A percentile compares a stretch with the other conserved stretches of the same genome.
Evolutionary conservation across 345 rosid genomes (phyloP).

Genomic region (Sisymbrium irio): DNA sequence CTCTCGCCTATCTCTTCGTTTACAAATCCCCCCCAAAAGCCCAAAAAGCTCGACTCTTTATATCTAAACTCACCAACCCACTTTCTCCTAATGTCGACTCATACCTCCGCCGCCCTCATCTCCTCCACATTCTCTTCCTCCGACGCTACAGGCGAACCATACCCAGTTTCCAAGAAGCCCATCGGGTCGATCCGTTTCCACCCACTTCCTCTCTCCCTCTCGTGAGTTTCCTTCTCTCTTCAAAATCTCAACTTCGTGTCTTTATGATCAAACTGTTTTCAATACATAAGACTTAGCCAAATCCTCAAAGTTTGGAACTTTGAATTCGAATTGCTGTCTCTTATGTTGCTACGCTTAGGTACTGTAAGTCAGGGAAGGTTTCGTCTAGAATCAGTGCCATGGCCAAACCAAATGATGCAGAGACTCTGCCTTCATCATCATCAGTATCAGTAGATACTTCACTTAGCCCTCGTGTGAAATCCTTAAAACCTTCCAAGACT

Average conservation of each 20-base stretch:
- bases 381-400: conserved; percentile 40
- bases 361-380: conserved; percentile 23
- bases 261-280: not conserved
- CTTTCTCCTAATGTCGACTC: conserved; percentile 32
- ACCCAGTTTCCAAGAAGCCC: conserved; percentile 16
- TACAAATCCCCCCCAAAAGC: conserved; percentile 17
- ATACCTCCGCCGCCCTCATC: conserved; percentile 23
- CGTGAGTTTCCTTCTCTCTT: conserved; percentile 20
- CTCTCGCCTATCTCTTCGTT: conserved; percentile 1
- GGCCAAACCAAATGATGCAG: conserved; percentile 45
- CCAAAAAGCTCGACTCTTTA: not conserved
- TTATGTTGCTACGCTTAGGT: conserved; percentile 11
- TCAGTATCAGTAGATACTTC: conserved; percentile 52
- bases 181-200: conserved; percentile 43
- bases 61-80: conserved; percentile 32
- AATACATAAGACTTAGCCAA: not conserved
- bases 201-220: conserved; percentile 27
- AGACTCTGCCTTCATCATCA: conserved; percentile 4
- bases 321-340: not conserved
- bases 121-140: conserved; percentile 4
- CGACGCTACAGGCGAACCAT: not conserved
- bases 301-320: not conserved
- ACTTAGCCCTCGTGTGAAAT: conserved; percentile 79
- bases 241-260: not conserved
- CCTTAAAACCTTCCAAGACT: conserved; percentile 89